Evolutionary conservation across 2,329 filamentous ascomycete genomes (phyloP).

Genomic region (Calonectria montana): DNA sequence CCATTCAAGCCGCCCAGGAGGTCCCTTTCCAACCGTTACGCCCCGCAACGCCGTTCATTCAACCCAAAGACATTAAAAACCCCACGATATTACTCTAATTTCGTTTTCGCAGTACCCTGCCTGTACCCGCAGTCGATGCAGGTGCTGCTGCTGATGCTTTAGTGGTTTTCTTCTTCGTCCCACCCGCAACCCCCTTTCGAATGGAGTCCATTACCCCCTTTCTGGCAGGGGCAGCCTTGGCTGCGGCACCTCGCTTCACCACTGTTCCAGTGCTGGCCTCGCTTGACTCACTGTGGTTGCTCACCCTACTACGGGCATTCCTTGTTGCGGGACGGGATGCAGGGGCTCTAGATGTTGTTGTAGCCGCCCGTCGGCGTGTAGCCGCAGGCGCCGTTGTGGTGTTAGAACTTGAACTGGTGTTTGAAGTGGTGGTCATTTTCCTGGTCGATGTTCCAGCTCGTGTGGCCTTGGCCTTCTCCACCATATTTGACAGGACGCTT

Average conservation of each 20-base stretch:
- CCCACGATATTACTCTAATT: conserved; percentile 44
- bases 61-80: conserved; percentile 16
- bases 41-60: conserved; percentile 36
- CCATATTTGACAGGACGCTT: conserved; percentile 65
- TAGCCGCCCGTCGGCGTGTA: conserved; percentile 49
- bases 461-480: conserved; percentile 69
- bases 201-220: conserved; percentile 66
- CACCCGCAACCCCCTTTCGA: conserved; percentile 62
- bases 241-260: conserved; percentile 63
- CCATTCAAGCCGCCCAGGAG: conserved; percentile 25
- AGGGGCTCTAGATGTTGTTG: conserved; percentile 51
- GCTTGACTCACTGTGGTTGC: conserved; percentile 71
- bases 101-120: conserved; percentile 67
- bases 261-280: conserved; percentile 74
- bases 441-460: conserved; percentile 59
- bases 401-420: conserved; percentile 55
- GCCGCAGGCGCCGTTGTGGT: conserved; percentile 48
- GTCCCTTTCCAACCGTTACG: conserved; percentile 27
- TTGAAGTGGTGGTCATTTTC: conserved; percentile 59
- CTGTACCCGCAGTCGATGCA: conserved; percentile 57
- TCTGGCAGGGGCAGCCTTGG: conserved; percentile 55
- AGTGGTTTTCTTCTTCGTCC: conserved; percentile 61
- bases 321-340: conserved; percentile 56
- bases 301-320: conserved; percentile 65
- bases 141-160: conserved; percentile 54